These are phyloP conservation scores for Aspergillus sp. DNA, from an alignment of 2,329 filamentous ascomycete species.

Conservation along the genomic window DNA sequence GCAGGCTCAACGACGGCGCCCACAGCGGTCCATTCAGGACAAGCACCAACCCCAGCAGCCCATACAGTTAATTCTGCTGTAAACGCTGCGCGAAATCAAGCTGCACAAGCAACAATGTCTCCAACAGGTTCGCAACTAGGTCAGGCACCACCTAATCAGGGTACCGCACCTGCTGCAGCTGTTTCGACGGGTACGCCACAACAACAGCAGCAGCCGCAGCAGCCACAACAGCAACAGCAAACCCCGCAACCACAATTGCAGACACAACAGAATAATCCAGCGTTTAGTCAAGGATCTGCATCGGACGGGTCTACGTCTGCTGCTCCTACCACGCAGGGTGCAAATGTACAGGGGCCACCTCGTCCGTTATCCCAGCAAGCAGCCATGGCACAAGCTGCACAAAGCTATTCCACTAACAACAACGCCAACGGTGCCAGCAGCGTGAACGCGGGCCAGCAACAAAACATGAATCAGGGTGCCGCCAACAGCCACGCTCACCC, in stretches of 20 bases:
- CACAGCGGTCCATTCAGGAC: slow-evolving; percentile 32
- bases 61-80: slow-evolving; percentile 52
- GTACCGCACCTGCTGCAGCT: slow-evolving; percentile 25
- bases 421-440: slow-evolving; percentile 20
- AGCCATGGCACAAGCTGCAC: slow-evolving; percentile 47
- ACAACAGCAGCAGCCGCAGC: slow-evolving; percentile 17
- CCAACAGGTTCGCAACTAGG: slow-evolving; percentile 35
- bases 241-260: slow-evolving; percentile 20
- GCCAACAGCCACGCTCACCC: slow-evolving; percentile 42
- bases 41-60: slow-evolving; percentile 39
- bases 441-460: slow-evolving; percentile 21
- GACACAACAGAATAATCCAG: slow-evolving; percentile 31
- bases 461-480: slow-evolving; percentile 30
- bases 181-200: slow-evolving; percentile 21
- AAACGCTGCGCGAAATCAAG: slow-evolving; percentile 44
- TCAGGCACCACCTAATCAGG: slow-evolving; percentile 31
- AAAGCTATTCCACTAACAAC: slow-evolving; percentile 42
- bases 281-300: slow-evolving; percentile 32
- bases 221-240: slow-evolving; percentile 27
- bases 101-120: slow-evolving; percentile 37
- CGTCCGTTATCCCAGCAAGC: slow-evolving; percentile 47
- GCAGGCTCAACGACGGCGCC: slow-evolving; percentile 25
- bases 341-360: slow-evolving; percentile 37
- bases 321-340: slow-evolving; percentile 28
- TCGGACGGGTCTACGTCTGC: slow-evolving; percentile 35